Base-by-base conservation (phyloP, 139 green algal species). In the Picochlorum costavermella region DNA sequence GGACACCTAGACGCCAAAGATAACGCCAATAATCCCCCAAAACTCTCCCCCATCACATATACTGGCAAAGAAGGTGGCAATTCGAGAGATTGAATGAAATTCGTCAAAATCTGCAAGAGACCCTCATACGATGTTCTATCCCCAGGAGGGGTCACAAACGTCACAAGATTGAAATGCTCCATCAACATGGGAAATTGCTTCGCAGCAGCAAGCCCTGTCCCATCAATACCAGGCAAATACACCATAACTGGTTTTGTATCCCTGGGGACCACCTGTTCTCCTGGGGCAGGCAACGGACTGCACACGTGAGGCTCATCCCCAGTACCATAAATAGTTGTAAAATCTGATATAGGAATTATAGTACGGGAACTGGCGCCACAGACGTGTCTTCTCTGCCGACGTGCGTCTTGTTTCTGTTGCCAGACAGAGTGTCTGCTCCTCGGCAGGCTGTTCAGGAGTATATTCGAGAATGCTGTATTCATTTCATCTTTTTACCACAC, bases 1-100 rank as follows among this genome's bases (percentile, higher is more conserved):
- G 57, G 59, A 30, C 37, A 56, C 36, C 44, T 60, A 16, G 58
- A 58, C 3, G 85, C 87, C 28, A 90, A 75, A 10, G 79, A 84
- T 67, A 96, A 61, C 5, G 82, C 75, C 62, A 95, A 72, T 33
- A 96, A 36, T 1, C 75, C 87, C 10, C 90, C 90, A 74, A 96
- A 96, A 3, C 79, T 89, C 73, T 96, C 90, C 1, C 89, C 90
- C 63, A 95, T 59, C 29, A 96, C 56, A 75, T 96, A 96, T 48
- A 94, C 77, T 2, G 90, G 89, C 10, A 89, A 72, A 25, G 71
- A 72, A 11, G 69, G 70, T 0, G 72, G 45, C 28, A 49, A 26
- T 23, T 48, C 23, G 8, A 53, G 56, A 12, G 20, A 20, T 37
- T 70, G 53, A n/a, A 83, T 17, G 57, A 64, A 50, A 14, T 50